A percentile compares a stretch with the other conserved stretches of the same genome.
Evolutionary conservation across 306 rosid species (phyloP).

Genomic region (Trifolium fragiferum): DNA sequence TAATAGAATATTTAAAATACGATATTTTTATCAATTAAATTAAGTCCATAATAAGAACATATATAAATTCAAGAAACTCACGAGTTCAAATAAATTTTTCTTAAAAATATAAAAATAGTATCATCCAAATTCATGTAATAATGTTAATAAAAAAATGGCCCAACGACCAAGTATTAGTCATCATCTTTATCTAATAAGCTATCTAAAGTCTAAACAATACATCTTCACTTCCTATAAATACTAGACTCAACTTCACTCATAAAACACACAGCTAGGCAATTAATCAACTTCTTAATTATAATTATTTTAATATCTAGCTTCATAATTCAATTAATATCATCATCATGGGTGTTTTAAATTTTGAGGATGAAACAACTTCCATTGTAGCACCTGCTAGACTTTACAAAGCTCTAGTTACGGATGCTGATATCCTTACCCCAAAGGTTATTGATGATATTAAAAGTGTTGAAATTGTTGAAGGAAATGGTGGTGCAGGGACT

Average conservation of each 20-base stretch:
- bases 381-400: conserved; percentile 37
- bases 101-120: background rate
- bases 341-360: conserved; percentile 46
- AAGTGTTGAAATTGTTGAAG: conserved; percentile 40
- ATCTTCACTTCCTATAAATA: conserved; percentile 31
- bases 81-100: background rate
- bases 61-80: background rate
- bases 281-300: background rate
- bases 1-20: too few relatives aligned
- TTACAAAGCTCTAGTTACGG: conserved; percentile 38
- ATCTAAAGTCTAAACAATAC: background rate
- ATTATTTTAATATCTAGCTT: background rate
- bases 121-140: background rate
- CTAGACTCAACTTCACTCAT: background rate
- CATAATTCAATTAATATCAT: background rate
- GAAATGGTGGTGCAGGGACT: conserved; percentile 51
- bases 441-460: conserved; percentile 21
- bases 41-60: too few relatives aligned
- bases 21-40: too few relatives aligned
- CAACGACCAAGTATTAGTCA: background rate
- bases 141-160: background rate
- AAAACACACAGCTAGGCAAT: background rate
- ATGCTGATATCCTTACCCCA: conserved; percentile 31
- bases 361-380: conserved; percentile 37
- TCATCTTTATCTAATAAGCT: background rate